Evolutionary conservation across 768 basidiomycete species (phyloP), one percentile per base, ranked within the genome.

Genomic region (Phylloporus sp.): DNA sequence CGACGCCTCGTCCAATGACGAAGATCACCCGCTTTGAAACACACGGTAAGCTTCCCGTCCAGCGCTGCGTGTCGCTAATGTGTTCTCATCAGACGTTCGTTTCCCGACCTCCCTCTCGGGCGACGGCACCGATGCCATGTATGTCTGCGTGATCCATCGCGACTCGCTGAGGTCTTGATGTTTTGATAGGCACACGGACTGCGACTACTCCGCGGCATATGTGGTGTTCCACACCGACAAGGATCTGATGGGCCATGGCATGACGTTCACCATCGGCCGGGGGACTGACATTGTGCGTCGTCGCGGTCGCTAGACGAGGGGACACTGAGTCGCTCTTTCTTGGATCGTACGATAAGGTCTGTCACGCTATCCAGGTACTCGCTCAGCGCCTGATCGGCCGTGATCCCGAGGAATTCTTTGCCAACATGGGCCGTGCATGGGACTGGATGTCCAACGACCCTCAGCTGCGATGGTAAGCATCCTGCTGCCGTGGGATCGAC

Each of bases 111-210:
- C 88, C n/a, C 71, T 93, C 53, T 85, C 86, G 15, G 91, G 91
- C 23, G 93, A 95, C 74, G 91, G 91, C 3, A 88, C 90, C 34
- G 93, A 95, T 74, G 93, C 91, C 6, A 95, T 95, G 90, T 86
- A 64, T 59, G 75, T 63, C n/a, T 11, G 6, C n/a, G 18, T 8
- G 10, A 10, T 16, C 20, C 6, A 20, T 7, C 5, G 18, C 32
- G 18, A 22, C n/a, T 12, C 26, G 45, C 36, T 15, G 35, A 53
- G 45, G 41, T 23, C 39, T 18, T 28, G 53, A 50, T 12, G 39
- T 22, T n/a, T 39, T 31, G 23, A 32, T 53, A 89, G 88, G 91
- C 93, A 95, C 71, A 87, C 86, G 11, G 89, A 91, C 52, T 94
- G 91, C 71, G 95, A 95, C 71, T 95, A 94, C 70, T 94, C 91